Conservation (phyloP, 148 eudicot genomes). For the Camellia japonica region DNA sequence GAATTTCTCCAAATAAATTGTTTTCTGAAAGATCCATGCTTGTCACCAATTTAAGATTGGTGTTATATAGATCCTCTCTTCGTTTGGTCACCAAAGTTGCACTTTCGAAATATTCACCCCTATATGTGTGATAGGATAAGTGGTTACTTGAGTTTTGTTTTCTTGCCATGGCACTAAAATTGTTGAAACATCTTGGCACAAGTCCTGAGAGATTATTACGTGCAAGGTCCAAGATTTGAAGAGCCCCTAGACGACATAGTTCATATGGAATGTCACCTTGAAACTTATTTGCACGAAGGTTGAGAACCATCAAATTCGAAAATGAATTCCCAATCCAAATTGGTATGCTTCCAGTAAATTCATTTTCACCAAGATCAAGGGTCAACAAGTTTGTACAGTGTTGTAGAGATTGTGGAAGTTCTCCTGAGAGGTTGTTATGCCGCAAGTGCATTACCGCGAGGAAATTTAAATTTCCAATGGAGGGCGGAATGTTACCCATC, state of each 20-base stretch:
- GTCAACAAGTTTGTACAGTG: not conserved
- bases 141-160: not conserved
- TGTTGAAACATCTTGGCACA: not conserved
- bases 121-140: too few species aligned
- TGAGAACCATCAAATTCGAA: not conserved
- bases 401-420: conserved; percentile 9
- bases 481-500: not conserved
- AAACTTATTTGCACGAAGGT: not conserved
- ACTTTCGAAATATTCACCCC: not conserved
- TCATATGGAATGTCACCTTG: not conserved
- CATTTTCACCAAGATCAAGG: conserved; percentile 9
- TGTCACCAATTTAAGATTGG: not conserved
- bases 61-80: not conserved
- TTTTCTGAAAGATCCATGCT: not conserved
- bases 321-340: not conserved
- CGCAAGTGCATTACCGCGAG: conserved; percentile 1
- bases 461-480: not conserved
- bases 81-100: conserved; percentile 5
- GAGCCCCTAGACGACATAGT: conserved; percentile 1
- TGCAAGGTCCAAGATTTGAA: conserved; percentile 11
- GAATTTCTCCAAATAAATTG: not conserved
- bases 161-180: conserved; percentile 14
- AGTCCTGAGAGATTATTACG: not conserved
- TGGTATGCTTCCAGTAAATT: conserved; percentile 16
- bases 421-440: conserved; percentile 7